Percentiles rank a stretch among this genome's conserved stretches.
These are phyloP conservation scores for Solanum piurae DNA, from an alignment of 257 asterid species.

Conservation along the genomic window DNA sequence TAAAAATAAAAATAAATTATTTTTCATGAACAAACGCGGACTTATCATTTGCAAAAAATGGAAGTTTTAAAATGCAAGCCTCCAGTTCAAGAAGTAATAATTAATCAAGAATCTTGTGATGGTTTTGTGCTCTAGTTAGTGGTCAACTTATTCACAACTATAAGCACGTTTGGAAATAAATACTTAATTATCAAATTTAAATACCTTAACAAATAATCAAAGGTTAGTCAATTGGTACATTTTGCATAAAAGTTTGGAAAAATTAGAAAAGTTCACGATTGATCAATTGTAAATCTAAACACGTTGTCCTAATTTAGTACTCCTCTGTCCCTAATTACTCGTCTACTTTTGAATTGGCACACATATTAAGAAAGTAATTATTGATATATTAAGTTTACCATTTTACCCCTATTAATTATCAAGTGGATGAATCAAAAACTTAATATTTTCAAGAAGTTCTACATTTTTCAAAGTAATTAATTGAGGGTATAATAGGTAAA, in stretches of 20 bases:
- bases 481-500: too few relatives aligned
- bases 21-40: too few relatives aligned
- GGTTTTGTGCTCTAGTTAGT: background rate
- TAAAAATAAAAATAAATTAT: too few relatives aligned
- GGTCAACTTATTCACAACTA: background rate
- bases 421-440: too few relatives aligned
- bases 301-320: background rate
- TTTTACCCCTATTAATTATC: too few relatives aligned
- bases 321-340: too few relatives aligned
- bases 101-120: background rate
- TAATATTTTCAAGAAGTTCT: too few relatives aligned
- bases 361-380: too few relatives aligned
- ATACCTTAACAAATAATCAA: background rate
- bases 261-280: background rate
- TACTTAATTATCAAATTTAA: background rate
- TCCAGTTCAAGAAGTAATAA: background rate
- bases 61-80: background rate
- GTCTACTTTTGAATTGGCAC: too few relatives aligned
- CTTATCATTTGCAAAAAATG: too few relatives aligned
- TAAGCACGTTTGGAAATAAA: background rate
- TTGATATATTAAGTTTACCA: too few relatives aligned
- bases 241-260: background rate
- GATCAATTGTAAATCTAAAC: background rate
- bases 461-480: too few relatives aligned
- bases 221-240: background rate